Evolutionary conservation across 768 basidiomycete genomes (phyloP), one percentile per base, ranked within the genome.

Genomic region (Rhodotorula graminis): DNA sequence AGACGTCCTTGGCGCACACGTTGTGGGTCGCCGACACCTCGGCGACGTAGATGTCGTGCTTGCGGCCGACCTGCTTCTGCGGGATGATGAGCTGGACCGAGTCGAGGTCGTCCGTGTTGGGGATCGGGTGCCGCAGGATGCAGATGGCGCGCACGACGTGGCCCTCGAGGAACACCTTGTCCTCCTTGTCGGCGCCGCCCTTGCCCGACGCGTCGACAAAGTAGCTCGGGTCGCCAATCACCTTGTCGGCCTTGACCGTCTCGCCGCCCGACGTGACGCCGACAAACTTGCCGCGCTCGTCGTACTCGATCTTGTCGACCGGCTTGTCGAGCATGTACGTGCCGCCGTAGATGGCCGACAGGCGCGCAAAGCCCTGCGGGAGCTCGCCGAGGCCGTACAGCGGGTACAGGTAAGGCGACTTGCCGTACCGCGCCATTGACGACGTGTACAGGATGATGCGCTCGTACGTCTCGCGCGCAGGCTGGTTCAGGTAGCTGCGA

Each of bases 301-400:
- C 91, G 57, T 89, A 92, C 66, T 96, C 89, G 77, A 98, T 93
- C 80, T 90, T 87, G 71, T 95, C 88, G 78, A 96, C 90, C 59
- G 84, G 85, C 83, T 99, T 99, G 85, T 97, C 93, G 69, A 99
- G 89, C 96, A 99, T 99, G 84, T 99, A 99, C 21, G 96, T 99
- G 55, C 96, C 96, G 53, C 96, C 96, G 80, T 99, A 97, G 81
- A 99, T 97, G 76, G 96, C 96, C 73, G 91, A 93, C 66, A 99
- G 87, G 78, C 96, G 92, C 15, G 96, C 96, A 80, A 99, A 99
- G 5, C 96, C 92, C 80, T 99, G 96, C 18, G 96, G 96, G 62
- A 99, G 90, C 81, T 99, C 96, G 76, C 96, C 96, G 70, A 99
- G 90, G 74, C 96, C 96, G 82, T 98, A 99, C 52, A 97, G 86